Evolutionary conservation across 345 rosid genomes (phyloP).

Genomic region (Populus pruinosa): DNA sequence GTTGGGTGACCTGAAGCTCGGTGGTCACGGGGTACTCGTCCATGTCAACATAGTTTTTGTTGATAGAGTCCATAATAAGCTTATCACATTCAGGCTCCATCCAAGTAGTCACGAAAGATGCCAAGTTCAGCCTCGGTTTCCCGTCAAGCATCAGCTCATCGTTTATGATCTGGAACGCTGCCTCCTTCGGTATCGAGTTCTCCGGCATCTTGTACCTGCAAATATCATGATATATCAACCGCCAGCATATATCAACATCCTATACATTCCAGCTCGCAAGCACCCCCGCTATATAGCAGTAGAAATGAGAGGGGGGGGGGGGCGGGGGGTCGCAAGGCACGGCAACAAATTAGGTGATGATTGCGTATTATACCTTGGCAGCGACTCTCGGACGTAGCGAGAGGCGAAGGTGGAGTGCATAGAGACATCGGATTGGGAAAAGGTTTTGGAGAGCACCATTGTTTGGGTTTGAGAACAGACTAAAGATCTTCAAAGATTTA

Average conservation of each 20-base stretch:
- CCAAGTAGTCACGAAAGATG: constrained; percentile 92
- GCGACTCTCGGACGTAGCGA: constrained; percentile 73
- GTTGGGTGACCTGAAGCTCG: constrained; percentile 59
- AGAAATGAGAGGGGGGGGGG: too few relatives aligned
- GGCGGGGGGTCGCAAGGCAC: too few relatives aligned
- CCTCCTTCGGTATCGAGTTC: constrained; percentile 87
- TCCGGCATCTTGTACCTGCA: constrained; percentile 75
- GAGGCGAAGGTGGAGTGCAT: constrained; percentile 84
- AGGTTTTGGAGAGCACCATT: constrained; percentile 68
- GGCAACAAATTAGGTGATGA: neutral
- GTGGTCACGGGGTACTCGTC: constrained; percentile 97
- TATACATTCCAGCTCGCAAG: too few relatives aligned
- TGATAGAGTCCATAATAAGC: constrained; percentile 83
- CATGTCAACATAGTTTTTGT: constrained; percentile 96
- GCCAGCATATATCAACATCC: neutral
- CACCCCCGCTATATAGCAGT: too few relatives aligned
- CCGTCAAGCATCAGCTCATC: constrained; percentile 89
- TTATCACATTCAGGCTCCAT: constrained; percentile 95
- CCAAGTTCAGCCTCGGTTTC: constrained; percentile 83
- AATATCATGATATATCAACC: neutral
- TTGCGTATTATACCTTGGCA: constrained; percentile 47
- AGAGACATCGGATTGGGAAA: constrained; percentile 65
- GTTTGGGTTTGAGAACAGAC: neutral
- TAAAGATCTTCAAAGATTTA: neutral
- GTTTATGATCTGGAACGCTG: constrained; percentile 87